Conservation (phyloP, 208 protist species). For the Crithidia brevicula region DNA sequence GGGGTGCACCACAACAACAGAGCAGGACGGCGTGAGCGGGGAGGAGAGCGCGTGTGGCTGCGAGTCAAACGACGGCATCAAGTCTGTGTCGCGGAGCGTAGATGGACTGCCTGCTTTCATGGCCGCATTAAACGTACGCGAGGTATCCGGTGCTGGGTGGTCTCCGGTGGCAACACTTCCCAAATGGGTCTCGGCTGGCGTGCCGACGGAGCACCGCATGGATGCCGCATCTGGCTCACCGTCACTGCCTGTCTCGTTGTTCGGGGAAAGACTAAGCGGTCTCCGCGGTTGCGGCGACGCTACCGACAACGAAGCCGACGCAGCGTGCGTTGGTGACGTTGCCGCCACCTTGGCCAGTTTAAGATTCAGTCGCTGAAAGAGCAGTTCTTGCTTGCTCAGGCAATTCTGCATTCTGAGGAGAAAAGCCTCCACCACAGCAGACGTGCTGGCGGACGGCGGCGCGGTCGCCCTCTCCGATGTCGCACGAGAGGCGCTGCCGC, state of each 20-base stretch:
- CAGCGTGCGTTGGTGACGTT: not conserved
- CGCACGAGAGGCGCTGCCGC: not conserved
- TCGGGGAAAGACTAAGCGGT: not conserved
- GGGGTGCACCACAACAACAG: constrained; percentile 32
- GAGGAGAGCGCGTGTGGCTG: not conserved
- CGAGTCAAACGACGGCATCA: constrained; percentile 12
- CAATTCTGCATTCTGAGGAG: constrained; percentile 29
- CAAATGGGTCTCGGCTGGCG: not conserved
- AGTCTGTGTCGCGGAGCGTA: not conserved
- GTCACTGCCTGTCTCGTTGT: not conserved
- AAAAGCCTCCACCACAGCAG: constrained; percentile 27
- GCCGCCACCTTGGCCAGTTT: not conserved
- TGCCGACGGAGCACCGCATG: constrained; percentile 3
- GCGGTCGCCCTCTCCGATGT: not conserved
- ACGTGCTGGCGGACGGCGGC: constrained; percentile 6
- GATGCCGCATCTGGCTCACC: not conserved
- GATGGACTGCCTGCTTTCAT: not conserved
- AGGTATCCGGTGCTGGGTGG: not conserved
- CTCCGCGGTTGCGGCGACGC: not conserved
- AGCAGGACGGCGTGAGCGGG: constrained; percentile 8
- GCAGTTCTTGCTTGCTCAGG: constrained; percentile 20
- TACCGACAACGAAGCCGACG: not conserved
- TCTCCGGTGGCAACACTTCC: not conserved
- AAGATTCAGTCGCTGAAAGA: constrained; percentile 18
- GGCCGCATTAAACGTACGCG: not conserved